phyloP scores from a whole-genome alignment of 805 yeast species.

The Kuraishia molischiana region DNA sequence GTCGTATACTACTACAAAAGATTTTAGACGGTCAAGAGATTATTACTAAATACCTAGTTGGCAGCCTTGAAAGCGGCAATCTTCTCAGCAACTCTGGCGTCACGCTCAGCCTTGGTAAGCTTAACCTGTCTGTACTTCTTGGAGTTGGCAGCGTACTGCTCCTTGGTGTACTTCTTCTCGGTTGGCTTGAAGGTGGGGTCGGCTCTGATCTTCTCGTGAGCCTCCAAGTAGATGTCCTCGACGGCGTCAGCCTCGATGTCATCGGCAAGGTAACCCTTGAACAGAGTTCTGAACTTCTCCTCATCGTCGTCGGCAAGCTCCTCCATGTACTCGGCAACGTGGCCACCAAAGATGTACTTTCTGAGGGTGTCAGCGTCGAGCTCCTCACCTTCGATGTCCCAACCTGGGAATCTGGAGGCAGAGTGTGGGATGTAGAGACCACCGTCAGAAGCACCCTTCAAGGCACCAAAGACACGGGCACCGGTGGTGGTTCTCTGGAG shows the following conservation, averaged over 20 bases:
- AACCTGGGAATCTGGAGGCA: slow-evolving; percentile 99
- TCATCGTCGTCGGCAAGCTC: slow-evolving; percentile 99
- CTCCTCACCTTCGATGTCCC: slow-evolving; percentile 98
- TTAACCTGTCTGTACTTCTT: slow-evolving; percentile 84
- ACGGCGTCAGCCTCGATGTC: slow-evolving; percentile 95
- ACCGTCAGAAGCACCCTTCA: slow-evolving; percentile 99
- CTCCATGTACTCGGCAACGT: slow-evolving; percentile 99
- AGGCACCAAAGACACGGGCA: slow-evolving; percentile 98
- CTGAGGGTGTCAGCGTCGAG: slow-evolving; percentile 94
- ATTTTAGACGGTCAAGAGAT: no score
- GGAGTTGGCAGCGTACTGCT: slow-evolving; percentile 94
- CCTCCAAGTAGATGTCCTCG: slow-evolving; percentile 91
- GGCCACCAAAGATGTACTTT: slow-evolving; percentile 99
- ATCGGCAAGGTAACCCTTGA: slow-evolving; percentile 94
- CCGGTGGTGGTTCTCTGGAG: slow-evolving; percentile 99
- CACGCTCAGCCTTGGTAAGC: slow-evolving; percentile 87
- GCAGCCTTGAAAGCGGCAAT: slow-evolving; percentile 79
- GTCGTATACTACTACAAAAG: no score
- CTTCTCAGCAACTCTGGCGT: slow-evolving; percentile 83
- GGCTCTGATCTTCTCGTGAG: slow-evolving; percentile 93
- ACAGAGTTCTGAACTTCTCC: slow-evolving; percentile 94
- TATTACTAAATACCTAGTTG: no score
- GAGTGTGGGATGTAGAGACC: slow-evolving; percentile 99
- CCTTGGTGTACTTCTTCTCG: slow-evolving; percentile 91
- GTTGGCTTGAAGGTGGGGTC: slow-evolving; percentile 90